These are phyloP conservation scores for Sungouiozyma ichnusensis DNA, from an alignment of 805 yeast species.

Conservation along the genomic window DNA sequence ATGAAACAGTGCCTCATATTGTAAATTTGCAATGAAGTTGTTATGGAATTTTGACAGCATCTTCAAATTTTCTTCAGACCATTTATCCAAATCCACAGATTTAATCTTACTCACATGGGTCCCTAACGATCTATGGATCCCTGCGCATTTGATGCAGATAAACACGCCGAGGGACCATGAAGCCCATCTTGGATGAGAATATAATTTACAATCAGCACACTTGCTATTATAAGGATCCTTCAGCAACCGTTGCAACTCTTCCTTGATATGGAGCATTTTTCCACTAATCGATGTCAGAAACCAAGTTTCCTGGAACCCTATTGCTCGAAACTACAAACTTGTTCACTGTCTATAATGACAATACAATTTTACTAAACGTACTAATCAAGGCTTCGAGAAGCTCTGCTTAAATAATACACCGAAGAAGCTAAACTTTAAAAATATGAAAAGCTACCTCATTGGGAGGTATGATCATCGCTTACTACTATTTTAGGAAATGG, in stretches of 20 bases:
- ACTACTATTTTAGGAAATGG: no score
- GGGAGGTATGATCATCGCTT: no score
- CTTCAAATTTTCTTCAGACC: constrained; percentile 87
- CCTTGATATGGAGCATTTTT: constrained; percentile 23
- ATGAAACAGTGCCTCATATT: constrained; percentile 66
- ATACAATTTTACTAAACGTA: no score
- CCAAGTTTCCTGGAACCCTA: no score
- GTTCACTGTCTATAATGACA: no score
- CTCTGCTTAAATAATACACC: no score
- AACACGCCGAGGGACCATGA: constrained; percentile 92
- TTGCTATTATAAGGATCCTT: constrained; percentile 63
- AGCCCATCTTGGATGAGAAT: constrained; percentile 97
- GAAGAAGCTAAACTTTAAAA: no score
- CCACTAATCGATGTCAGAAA: no score
- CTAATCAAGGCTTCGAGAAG: no score
- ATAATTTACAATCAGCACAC: constrained; percentile 87
- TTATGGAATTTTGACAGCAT: constrained; percentile 84
- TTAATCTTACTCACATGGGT: constrained; percentile 90
- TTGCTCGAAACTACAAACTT: no score
- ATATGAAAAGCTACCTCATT: no score
- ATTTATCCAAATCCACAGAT: constrained; percentile 86
- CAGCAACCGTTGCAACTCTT: constrained; percentile 53
- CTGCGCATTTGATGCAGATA: constrained; percentile 89
- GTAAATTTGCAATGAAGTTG: constrained; percentile 52
- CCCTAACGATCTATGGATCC: constrained; percentile 90